These are phyloP conservation scores for Meyerozyma sp. DNA, from an alignment of 1,139 yeast species.

Conservation along the genomic window DNA sequence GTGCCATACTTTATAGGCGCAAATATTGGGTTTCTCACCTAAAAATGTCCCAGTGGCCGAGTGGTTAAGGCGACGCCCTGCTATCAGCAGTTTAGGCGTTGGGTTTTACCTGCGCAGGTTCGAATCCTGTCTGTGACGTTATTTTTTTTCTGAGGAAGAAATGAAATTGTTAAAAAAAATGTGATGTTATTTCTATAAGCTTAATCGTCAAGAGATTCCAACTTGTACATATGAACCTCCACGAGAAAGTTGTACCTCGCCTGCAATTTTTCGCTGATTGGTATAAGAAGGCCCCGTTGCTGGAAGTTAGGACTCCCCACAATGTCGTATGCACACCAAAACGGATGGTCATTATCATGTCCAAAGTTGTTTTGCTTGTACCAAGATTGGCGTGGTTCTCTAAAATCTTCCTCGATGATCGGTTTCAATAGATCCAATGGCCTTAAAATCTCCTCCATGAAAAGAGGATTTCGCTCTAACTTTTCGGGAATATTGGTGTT, in stretches of 20 bases:
- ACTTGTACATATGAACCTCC: conserved; percentile 4
- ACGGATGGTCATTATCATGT: conserved; percentile 14
- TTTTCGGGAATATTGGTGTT: conserved; percentile 8
- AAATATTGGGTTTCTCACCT: not conserved
- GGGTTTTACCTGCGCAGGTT: conserved; percentile 60
- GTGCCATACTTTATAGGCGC: not conserved
- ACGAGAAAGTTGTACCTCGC: conserved; percentile 7
- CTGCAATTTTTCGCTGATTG: conserved; percentile 2
- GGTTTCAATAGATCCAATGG: conserved; percentile 18
- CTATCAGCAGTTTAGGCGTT: conserved; percentile 44
- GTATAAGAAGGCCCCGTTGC: conserved; percentile 6
- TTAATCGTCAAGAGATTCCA: not conserved
- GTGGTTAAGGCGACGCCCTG: conserved; percentile 89
- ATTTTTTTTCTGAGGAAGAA: conserved; percentile 13
- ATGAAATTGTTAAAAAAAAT: not conserved
- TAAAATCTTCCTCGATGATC: conserved; percentile 10
- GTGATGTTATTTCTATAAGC: not conserved
- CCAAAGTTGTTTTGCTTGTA: conserved; percentile 13
- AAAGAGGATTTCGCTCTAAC: conserved; percentile 15
- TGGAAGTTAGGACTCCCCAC: conserved; percentile 18
- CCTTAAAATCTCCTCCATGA: conserved; percentile 16
- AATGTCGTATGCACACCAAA: conserved; percentile 34
- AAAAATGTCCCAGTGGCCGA: conserved; percentile 64
- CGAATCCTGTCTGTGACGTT: conserved; percentile 60
- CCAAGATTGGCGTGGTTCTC: conserved; percentile 27